A percentile compares a stretch with the other conserved stretches of the same genome.
Conservation (phyloP, 2,329 filamentous ascomycete species). For the Aspergillus piperis region DNA sequence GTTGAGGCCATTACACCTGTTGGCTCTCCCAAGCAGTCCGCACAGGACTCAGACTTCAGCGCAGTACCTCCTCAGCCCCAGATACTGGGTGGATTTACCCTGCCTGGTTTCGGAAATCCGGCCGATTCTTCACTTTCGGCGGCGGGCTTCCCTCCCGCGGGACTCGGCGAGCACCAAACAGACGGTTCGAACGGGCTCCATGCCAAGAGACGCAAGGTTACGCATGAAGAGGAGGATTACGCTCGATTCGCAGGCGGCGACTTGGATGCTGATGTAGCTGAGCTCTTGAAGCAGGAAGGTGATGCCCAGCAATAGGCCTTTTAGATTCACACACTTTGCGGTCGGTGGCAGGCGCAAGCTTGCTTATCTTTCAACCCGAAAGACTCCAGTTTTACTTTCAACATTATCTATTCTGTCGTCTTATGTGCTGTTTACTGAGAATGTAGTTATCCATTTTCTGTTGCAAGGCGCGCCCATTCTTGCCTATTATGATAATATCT, state of each 20-base stretch:
- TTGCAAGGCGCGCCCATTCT: neutral
- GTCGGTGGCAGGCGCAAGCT: neutral
- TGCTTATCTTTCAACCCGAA: neutral
- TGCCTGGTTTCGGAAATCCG: conserved; percentile 25
- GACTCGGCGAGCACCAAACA: conserved; percentile 25
- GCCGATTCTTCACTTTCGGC: conserved; percentile 21
- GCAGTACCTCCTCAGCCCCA: conserved; percentile 18
- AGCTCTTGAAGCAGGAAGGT: conserved; percentile 55
- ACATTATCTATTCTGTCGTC: neutral
- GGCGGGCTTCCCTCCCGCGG: conserved; percentile 21
- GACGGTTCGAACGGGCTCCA: conserved; percentile 34
- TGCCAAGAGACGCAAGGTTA: conserved; percentile 53
- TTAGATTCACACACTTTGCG: neutral
- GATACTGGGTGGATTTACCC: conserved; percentile 18
- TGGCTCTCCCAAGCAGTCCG: conserved; percentile 47
- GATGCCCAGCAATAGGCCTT: conserved; percentile 19
- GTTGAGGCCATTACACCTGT: conserved; percentile 58
- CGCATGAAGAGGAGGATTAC: conserved; percentile 45
- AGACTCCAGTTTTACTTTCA: neutral
- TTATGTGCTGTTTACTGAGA: neutral
- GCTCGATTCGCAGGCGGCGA: conserved; percentile 54
- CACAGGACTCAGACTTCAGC: conserved; percentile 34
- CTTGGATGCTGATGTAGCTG: conserved; percentile 63
- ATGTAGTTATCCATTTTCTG: neutral
- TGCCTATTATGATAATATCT: conserved; percentile 1